These are phyloP conservation scores for Komagataella populi DNA, from an alignment of 805 yeast species.

Conservation along the genomic window DNA sequence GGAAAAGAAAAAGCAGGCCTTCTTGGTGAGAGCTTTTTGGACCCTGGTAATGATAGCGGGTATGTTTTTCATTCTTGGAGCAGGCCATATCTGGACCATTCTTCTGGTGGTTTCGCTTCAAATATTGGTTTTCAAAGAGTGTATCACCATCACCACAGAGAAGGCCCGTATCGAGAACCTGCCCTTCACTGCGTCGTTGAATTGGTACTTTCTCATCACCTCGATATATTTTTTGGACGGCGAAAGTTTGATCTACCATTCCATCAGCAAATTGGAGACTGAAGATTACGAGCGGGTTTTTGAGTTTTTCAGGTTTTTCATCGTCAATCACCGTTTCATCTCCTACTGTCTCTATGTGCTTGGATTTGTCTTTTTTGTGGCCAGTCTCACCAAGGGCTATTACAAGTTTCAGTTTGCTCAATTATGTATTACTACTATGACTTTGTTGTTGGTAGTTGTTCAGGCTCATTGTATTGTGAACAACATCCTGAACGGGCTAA, in stretches of 20 bases:
- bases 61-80: slow-evolving; percentile 54
- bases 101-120: slow-evolving; percentile 61
- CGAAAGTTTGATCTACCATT: slow-evolving; percentile 62
- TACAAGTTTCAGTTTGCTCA: slow-evolving; percentile 90
- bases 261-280: slow-evolving; percentile 4
- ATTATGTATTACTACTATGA: slow-evolving; percentile 89
- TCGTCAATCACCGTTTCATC: slow-evolving; percentile 67
- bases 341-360: slow-evolving; percentile 73
- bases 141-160: slow-evolving; percentile 72
- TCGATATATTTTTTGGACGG: slow-evolving; percentile 86
- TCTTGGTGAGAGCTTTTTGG: slow-evolving; percentile 84
- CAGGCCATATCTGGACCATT: slow-evolving; percentile 81
- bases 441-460: slow-evolving; percentile 74
- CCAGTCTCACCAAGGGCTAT: slow-evolving; percentile 78
- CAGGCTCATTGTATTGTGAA: slow-evolving; percentile 90
- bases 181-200: slow-evolving; percentile 70
- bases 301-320: slow-evolving; percentile 5
- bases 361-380: slow-evolving; percentile 85
- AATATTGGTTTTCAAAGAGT: slow-evolving; percentile 78
- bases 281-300: neutral
- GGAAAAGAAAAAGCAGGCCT: slow-evolving; percentile 68
- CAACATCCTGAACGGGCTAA: slow-evolving; percentile 79
- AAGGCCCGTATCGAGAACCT: slow-evolving; percentile 68
- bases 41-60: slow-evolving; percentile 79
- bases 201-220: slow-evolving; percentile 87